Base-by-base conservation (phyloP, 441 rosid species). In the Flueggea neowawraea region DNA sequence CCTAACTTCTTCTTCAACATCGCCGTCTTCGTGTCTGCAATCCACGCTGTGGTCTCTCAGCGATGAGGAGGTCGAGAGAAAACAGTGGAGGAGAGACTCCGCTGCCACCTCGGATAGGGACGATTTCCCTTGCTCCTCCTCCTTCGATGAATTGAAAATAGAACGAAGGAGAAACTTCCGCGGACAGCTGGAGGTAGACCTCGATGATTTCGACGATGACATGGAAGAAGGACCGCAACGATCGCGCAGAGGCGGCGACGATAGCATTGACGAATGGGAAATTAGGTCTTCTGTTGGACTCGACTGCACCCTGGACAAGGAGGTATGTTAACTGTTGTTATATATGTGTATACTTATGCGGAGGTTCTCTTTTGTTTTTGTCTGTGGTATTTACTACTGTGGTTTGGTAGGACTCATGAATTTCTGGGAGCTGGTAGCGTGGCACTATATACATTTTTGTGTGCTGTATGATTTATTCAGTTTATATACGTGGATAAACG, bases 221-320 rank as follows among this genome's bases (percentile, higher is more conserved):
- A 22, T 22, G 28, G 72, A 69, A 36, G 75, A 56, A 31, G 33
- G n/a, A 12, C 3, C 3, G 10, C 8, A 43, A 6, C 45, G 10
- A 43, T 43, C 45, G 45, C 45, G 10, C 12, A n/a, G 47, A n/a
- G 52, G 55, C 5, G 36, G 56, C 41, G 62, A 6, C 22, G 65
- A 52, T 32, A 52, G 16, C 17, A 16, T 43, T 1, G 71, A 78
- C 53, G 88, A 44, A 6, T 86, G 87, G 89, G 80, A 75, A 12
- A 84, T 89, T 60, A 73, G 84, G 64, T 80, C 90, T 6, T 82
- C 79, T n/a, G 69, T 84, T 47, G 90, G 95, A 11, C 69, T 86
- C 69, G 96, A 88, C 57, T 71, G 62, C 16, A 86, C 92, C 54
- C 87, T 88, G 28, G 28, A 22, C 28, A 22, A 22, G 28, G 28